Conservation (phyloP, 176 grass and related monocot genomes). For the Saccharum spontaneum region DNA sequence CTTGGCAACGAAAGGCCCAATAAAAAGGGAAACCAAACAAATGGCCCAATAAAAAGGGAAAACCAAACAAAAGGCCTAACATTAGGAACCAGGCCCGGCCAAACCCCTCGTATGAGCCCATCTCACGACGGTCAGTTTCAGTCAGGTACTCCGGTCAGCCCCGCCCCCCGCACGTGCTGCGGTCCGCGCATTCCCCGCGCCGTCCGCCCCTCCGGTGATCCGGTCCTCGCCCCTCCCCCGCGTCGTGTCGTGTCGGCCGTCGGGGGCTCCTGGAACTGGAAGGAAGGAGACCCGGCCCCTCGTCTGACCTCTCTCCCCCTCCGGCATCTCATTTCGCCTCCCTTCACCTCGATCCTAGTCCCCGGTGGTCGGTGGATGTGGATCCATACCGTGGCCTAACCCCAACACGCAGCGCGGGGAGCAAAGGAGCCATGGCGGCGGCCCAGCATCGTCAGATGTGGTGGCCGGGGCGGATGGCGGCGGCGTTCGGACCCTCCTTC, state of each 20-base stretch:
- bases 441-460: neutral
- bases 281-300: neutral
- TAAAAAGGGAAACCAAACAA: neutral
- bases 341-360: neutral
- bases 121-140: neutral
- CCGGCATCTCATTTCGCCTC: neutral
- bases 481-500: constrained; percentile 60
- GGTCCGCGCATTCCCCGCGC: neutral
- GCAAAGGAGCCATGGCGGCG: constrained; percentile 35
- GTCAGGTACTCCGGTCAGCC: too few relatives aligned
- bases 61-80: neutral
- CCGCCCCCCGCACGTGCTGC: too few relatives aligned
- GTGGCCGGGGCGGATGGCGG: constrained; percentile 55
- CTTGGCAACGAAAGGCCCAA: neutral
- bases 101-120: neutral
- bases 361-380: neutral
- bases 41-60: neutral
- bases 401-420: neutral
- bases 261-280: neutral
- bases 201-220: neutral
- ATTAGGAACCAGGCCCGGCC: neutral
- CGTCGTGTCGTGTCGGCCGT: neutral
- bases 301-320: neutral
- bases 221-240: neutral
- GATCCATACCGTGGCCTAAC: neutral